Evolutionary conservation across 495 filamentous ascomycete genomes (phyloP).

Genomic region (Cenococcum geophilum): DNA sequence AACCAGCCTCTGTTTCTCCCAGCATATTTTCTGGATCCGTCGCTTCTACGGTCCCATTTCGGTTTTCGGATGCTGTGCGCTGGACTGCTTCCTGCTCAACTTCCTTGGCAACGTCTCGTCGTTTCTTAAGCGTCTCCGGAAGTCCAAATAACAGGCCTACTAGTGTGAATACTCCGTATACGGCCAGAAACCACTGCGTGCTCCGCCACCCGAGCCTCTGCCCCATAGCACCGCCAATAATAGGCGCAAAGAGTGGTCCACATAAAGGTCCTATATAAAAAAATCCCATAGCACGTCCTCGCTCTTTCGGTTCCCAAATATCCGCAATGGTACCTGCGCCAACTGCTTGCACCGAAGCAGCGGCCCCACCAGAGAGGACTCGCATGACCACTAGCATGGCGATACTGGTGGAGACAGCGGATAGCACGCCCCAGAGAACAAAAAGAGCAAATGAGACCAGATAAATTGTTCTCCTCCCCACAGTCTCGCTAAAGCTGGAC

Average conservation of each 20-base stretch:
- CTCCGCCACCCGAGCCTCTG: conserved; percentile 72
- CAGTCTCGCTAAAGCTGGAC: conserved; percentile 80
- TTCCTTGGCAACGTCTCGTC: conserved; percentile 16
- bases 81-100: conserved; percentile 13
- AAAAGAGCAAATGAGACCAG: conserved; percentile 75
- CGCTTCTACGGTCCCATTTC: neutral
- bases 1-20: conserved; percentile 24
- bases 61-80: neutral
- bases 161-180: conserved; percentile 55
- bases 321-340: conserved; percentile 91
- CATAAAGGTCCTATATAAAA: conserved; percentile 90
- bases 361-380: conserved; percentile 71
- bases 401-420: conserved; percentile 68
- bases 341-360: conserved; percentile 84
- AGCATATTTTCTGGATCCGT: conserved; percentile 58
- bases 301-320: conserved; percentile 75
- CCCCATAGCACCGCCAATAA: conserved; percentile 74
- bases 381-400: conserved; percentile 83
- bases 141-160: conserved; percentile 46
- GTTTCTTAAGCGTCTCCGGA: conserved; percentile 37
- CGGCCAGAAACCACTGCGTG: conserved; percentile 80
- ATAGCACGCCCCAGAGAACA: conserved; percentile 66
- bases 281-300: conserved; percentile 83
- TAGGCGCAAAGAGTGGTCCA: conserved; percentile 78
- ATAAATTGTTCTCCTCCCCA: conserved; percentile 82